Evolutionary conservation across 345 rosid species (phyloP).

Genomic region (Camelina laxa): DNA sequence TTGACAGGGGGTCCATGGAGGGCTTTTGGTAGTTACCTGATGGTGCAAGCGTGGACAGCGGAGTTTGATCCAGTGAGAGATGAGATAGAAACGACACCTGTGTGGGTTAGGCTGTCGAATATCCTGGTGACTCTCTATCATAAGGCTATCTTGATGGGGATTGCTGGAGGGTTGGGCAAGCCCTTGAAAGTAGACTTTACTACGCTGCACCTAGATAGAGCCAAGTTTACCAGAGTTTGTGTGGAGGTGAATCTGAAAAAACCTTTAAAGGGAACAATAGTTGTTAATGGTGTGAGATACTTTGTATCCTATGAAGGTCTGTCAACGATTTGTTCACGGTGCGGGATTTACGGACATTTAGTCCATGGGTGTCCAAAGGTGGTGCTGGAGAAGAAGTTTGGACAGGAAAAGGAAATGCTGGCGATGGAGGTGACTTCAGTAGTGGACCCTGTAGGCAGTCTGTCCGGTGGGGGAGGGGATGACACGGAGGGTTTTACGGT

Average conservation of each 20-base stretch:
- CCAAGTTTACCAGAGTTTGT: too few species aligned
- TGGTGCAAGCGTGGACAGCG: background rate
- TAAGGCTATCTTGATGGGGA: background rate
- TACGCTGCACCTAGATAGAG: background rate
- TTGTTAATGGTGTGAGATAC: background rate
- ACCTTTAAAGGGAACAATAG: background rate
- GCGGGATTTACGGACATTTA: background rate
- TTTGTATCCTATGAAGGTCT: background rate
- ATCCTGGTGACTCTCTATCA: background rate
- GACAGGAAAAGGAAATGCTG: too few species aligned
- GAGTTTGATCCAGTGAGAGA: background rate
- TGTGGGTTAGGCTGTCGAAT: background rate
- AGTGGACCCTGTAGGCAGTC: too few species aligned
- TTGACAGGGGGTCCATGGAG: background rate
- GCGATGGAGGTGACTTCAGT: too few species aligned
- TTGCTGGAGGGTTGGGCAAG: background rate
- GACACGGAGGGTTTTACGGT: too few species aligned
- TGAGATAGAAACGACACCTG: background rate
- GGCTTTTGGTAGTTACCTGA: background rate
- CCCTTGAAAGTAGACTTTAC: background rate
- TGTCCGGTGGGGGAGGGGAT: too few species aligned
- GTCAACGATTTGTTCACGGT: background rate
- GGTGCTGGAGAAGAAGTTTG: too few species aligned
- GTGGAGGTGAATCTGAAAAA: too few species aligned
- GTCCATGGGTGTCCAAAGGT: background rate